phyloP scores from a whole-genome alignment of 2,329 filamentous ascomycete genomes.

The Penicillium sp. region DNA sequence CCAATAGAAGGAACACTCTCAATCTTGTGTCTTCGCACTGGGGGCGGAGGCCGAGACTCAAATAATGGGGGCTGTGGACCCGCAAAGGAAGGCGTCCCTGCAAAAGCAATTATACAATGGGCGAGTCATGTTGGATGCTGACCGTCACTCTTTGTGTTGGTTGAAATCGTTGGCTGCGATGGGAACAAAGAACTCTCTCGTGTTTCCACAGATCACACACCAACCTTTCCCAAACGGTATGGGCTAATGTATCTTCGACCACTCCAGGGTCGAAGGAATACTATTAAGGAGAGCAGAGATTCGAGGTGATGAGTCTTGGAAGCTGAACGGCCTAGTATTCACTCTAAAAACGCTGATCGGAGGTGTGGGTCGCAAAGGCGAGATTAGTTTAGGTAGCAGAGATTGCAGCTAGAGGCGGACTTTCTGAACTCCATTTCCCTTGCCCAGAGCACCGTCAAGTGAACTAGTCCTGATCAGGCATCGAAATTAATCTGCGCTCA shows the following conservation, averaged over 20 bases:
- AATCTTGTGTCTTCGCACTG: too few relatives aligned
- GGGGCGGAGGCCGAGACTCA: neutral
- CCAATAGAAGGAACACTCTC: too few relatives aligned
- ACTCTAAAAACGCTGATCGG: too few relatives aligned
- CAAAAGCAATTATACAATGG: neutral
- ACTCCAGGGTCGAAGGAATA: neutral
- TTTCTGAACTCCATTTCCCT: neutral
- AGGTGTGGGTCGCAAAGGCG: too few relatives aligned
- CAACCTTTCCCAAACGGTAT: neutral
- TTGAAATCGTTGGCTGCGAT: neutral
- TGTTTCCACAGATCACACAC: neutral
- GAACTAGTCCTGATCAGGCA: neutral
- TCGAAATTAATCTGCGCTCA: neutral
- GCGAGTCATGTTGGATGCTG: neutral
- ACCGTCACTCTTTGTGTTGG: neutral
- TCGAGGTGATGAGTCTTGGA: too few relatives aligned
- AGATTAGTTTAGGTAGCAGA: too few relatives aligned
- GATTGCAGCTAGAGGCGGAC: neutral
- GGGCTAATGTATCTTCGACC: neutral
- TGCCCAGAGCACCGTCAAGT: neutral
- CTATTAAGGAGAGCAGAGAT: neutral
- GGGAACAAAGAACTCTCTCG: neutral
- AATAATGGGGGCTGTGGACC: neutral
- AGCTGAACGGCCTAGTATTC: too few relatives aligned
- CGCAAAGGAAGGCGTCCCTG: neutral